These are phyloP conservation scores for Cryptococcus depauperatus DNA, from an alignment of 1,284 basidiomycete species.

Conservation along the genomic window DNA sequence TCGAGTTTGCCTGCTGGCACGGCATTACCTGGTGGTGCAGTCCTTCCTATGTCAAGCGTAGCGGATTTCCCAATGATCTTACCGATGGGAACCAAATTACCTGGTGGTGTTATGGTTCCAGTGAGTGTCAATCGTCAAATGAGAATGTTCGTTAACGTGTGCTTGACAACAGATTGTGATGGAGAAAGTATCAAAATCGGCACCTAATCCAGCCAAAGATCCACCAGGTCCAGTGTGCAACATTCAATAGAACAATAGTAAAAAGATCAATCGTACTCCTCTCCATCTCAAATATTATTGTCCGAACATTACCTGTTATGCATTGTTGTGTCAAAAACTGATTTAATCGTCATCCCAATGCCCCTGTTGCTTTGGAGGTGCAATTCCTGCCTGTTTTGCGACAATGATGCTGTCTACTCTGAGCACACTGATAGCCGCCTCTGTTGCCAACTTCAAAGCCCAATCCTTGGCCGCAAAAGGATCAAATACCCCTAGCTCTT, in stretches of 20 bases:
- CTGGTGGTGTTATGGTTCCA: constrained; percentile 37
- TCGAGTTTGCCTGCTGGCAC: constrained; percentile 32
- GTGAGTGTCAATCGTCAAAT: constrained; percentile 15
- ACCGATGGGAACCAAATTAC: constrained; percentile 30
- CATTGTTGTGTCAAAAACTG: constrained; percentile 2
- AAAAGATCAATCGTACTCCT: neutral
- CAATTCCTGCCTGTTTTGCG: constrained; percentile 74
- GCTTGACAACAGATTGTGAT: constrained; percentile 28
- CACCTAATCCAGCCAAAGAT: neutral
- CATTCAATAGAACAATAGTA: constrained; percentile 9
- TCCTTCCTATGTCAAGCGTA: constrained; percentile 34
- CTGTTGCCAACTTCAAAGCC: constrained; percentile 54
- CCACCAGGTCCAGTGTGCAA: constrained; percentile 13
- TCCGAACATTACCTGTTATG: constrained; percentile 2
- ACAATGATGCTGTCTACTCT: constrained; percentile 98
- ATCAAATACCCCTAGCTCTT: constrained; percentile 31
- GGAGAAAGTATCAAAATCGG: constrained; percentile 15
- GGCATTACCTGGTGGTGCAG: constrained; percentile 33
- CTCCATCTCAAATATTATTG: neutral
- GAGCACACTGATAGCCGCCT: constrained; percentile 87
- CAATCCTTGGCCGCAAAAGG: constrained; percentile 45
- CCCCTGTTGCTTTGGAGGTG: constrained; percentile 45
- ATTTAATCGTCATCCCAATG: constrained; percentile 47
- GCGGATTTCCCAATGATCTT: constrained; percentile 37
- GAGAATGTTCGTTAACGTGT: no score